Base-by-base conservation (phyloP, 2,329 filamentous ascomycete genomes). In the Xylaria sp. region DNA sequence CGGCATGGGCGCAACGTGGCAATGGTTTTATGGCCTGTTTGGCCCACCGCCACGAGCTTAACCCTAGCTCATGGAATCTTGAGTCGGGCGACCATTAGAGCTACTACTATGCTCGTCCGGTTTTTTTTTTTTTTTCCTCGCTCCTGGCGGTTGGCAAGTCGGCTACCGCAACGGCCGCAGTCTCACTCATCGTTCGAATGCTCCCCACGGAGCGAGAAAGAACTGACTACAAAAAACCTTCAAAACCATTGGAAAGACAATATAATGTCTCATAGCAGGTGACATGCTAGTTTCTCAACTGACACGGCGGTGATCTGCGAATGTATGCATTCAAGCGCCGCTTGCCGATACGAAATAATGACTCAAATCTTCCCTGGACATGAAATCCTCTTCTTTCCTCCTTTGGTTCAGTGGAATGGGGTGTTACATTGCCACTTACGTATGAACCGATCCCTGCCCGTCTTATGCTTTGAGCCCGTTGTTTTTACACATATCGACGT, bases 11-110 rank as follows among this genome's bases (percentile, higher is more conserved):
- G 61, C 56, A 67, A 74, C 72, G 72, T 74, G 72, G 72, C 72
- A 72, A 63, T 62, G 65, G 41, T 54, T 67, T 68, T 68, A 65
- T 73, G 72, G 72, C 64, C 68, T 54, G 63, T 51, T 63, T 67
- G 69, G 72, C 67, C 72, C 72, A 73, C 72, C 61, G 67, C 65
- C 69, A 71, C 68, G 66, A 68, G 67, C 69, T 71, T 60, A 64
- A 63, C 67, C 66, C 67, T 64, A 61, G 65, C 65, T 63, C 66
- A 65, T 54, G 40, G 46, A 38, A 57, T 49, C 27, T 61, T n/a
- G 49, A 53, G 46, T 58, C 49, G 55, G 60, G 51, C 53, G 49
- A 52, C 54, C 59, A 54, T 55, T 41, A 56, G 37, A 60, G 13
- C 51, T 40, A 31, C n/a, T 54, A 40, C 41, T n/a, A 35, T 47